Evolutionary conservation across 805 yeast genomes (phyloP), one percentile per base, ranked within the genome.

Genomic region (Dipodascus geniculatus): DNA sequence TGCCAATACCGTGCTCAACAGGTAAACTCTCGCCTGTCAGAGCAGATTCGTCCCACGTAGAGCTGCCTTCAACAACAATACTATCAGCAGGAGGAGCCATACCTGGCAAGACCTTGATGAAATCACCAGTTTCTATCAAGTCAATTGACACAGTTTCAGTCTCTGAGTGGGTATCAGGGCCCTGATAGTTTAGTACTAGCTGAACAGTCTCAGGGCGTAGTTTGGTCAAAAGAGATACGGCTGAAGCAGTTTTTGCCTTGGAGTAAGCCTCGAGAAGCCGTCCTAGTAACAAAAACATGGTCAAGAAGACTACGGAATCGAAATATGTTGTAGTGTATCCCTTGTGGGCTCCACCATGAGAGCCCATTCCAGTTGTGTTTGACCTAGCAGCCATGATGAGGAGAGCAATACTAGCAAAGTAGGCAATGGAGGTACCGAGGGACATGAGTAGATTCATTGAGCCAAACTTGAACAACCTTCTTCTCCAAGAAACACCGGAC

Each of bases 21-120:
- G 89, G 86, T 16, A 71, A 65, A 0, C 71, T 59, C 71, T 91
- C 99, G 60, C 99, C 99, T 1, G 97, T 91, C 23, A 91, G 74
- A 2, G 96, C 82, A 24, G 89, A 79, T 71, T 91, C 98, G 65
- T 91, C 96, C 66, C 88, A 83, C 58, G 87, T 91, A 55, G 91
- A 78, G 17, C 71, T 71, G 2, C 98, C 97, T 3, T 72, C 65
- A 8, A 86, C 71, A 55, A 91, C 66, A 2, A 87, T 73, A 23
- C 85, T 79, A 67, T 91, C 99, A 0, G 91, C 90, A 0, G 96
- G 95, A 19, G 69, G 68, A 4, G 70, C 62, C 61, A 63, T 63
- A n/a, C 74, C 75, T 1, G 72, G 68, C 8, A 62, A 52, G 8
- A 71, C 63, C 16, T 60, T 57, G 1, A 90, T 74, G 47, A 83